A percentile compares a stretch with the other conserved stretches of the same genome.
Conservation (phyloP, 345 rosid genomes). For the Hevea brasiliensis region DNA sequence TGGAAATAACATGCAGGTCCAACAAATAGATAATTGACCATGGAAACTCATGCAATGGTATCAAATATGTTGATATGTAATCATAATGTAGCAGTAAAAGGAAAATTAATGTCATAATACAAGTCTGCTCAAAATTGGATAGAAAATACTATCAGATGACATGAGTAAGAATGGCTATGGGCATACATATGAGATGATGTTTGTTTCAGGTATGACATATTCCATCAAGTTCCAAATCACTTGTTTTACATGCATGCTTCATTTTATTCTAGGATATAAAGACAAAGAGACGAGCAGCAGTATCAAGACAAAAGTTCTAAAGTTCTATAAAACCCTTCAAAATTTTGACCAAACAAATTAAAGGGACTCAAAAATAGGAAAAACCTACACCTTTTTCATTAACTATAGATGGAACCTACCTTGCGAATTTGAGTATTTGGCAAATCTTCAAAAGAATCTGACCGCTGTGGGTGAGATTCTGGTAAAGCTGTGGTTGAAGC, state of each 20-base stretch:
- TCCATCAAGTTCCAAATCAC: too few relatives aligned
- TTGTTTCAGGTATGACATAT: background rate
- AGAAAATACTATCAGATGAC: background rate
- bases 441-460: conserved; percentile 70
- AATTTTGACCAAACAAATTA: background rate
- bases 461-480: conserved; percentile 44
- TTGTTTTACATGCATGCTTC: background rate
- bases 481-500: conserved; percentile 35
- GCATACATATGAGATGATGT: background rate
- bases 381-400: background rate
- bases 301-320: background rate
- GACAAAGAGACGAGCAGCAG: background rate
- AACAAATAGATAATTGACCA: conserved; percentile 3
- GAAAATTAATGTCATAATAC: background rate
- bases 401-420: conserved; percentile 45
- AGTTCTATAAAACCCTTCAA: background rate
- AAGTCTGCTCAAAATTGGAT: background rate
- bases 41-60: too few relatives aligned
- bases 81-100: background rate
- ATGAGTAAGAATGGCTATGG: background rate
- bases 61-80: background rate
- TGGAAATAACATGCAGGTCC: background rate
- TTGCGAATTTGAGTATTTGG: conserved; percentile 98
- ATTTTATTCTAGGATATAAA: background rate
- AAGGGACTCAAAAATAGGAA: background rate